These are phyloP conservation scores for Pichia nakasei DNA, from an alignment of 805 yeast genomes.

Conservation along the genomic window DNA sequence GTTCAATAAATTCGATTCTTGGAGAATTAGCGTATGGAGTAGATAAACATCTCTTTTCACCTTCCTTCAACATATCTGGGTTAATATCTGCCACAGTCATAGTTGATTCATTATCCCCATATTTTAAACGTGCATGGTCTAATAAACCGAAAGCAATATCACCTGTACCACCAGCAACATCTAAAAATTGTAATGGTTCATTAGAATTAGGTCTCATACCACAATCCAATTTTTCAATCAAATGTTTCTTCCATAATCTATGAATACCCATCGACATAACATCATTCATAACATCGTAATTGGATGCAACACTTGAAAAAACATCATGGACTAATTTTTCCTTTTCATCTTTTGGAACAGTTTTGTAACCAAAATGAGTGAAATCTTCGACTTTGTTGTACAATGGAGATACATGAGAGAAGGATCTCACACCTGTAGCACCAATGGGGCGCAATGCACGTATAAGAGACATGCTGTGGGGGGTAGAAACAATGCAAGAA, in stretches of 20 bases:
- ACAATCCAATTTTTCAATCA: slow-evolving; percentile 81
- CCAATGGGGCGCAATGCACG: neutral
- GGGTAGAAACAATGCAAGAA: no score
- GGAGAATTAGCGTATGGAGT: slow-evolving; percentile 57
- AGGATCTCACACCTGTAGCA: slow-evolving; percentile 5
- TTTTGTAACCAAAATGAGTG: slow-evolving; percentile 91
- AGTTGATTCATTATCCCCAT: slow-evolving; percentile 62
- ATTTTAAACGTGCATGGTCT: slow-evolving; percentile 77
- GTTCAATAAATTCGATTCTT: slow-evolving; percentile 75
- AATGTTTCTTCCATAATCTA: slow-evolving; percentile 89
- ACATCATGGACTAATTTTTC: slow-evolving; percentile 79
- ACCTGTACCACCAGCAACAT: slow-evolving; percentile 98
- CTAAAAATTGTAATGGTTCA: slow-evolving; percentile 80
- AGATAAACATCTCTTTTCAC: slow-evolving; percentile 59
- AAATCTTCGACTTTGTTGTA: slow-evolving; percentile 6
- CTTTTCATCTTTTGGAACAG: slow-evolving; percentile 71
- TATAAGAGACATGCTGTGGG: neutral
- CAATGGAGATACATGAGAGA: slow-evolving; percentile 8
- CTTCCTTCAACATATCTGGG: slow-evolving; percentile 92
- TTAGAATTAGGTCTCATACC: slow-evolving; percentile 76
- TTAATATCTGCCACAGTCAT: slow-evolving; percentile 95
- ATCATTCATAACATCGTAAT: slow-evolving; percentile 95
- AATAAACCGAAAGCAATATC: slow-evolving; percentile 94
- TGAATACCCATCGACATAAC: slow-evolving; percentile 96
- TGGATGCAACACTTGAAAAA: slow-evolving; percentile 89